Conservation (phyloP, 1,284 basidiomycete genomes). For the Kwoniella shivajii region DNA sequence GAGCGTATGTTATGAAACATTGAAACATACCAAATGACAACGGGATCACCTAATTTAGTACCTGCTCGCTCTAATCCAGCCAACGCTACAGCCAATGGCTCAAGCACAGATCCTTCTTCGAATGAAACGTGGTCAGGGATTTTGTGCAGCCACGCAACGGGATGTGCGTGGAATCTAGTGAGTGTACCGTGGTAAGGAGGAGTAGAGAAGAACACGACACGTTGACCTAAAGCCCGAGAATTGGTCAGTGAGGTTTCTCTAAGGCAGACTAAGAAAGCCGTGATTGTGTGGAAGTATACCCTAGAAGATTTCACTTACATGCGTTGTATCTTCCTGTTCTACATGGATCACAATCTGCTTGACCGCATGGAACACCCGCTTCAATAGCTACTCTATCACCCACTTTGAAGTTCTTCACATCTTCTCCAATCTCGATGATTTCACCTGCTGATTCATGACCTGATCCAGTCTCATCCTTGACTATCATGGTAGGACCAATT, state of each 20-base stretch:
- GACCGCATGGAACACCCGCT: conserved; percentile 59
- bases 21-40: conserved; percentile 53
- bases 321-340: conserved; percentile 59
- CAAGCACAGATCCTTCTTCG: conserved; percentile 60
- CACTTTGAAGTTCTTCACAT: conserved; percentile 50
- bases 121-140: conserved; percentile 56
- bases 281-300: no score
- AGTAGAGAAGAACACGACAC: conserved; percentile 58
- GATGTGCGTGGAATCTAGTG: conserved; percentile 59
- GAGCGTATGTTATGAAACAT: background rate
- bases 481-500: conserved; percentile 53
- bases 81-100: conserved; percentile 59
- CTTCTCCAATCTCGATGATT: conserved; percentile 55
- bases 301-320: conserved; percentile 42
- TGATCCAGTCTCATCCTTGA: conserved; percentile 50
- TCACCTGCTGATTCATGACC: conserved; percentile 57
- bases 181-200: conserved; percentile 58
- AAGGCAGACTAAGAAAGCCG: background rate
- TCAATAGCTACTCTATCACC: conserved; percentile 59
- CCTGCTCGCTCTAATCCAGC: conserved; percentile 59
- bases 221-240: conserved; percentile 43
- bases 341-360: conserved; percentile 57
- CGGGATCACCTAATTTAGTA: conserved; percentile 56
- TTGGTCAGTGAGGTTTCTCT: no score
- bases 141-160: conserved; percentile 60